Conservation (phyloP, 2,329 filamentous ascomycete species). For the Neonectria coccinea region DNA sequence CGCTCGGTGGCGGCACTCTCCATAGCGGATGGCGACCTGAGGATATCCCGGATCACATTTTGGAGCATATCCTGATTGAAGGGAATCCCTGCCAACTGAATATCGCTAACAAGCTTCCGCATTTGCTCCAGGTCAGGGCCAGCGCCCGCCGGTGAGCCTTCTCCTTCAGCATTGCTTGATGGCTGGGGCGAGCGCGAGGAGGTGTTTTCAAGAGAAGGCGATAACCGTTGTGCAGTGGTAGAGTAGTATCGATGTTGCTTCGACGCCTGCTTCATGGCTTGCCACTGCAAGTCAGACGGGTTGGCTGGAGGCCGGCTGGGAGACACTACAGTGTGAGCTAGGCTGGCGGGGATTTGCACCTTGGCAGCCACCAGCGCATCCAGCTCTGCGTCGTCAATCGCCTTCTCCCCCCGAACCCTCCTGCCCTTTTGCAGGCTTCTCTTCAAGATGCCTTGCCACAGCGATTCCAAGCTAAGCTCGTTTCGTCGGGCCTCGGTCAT, state of each 20-base stretch:
- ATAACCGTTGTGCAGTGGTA: constrained; percentile 45
- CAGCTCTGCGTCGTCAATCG: constrained; percentile 43
- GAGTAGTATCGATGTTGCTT: constrained; percentile 52
- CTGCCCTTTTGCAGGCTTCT: constrained; percentile 49
- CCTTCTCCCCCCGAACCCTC: constrained; percentile 46
- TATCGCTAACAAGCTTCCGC: constrained; percentile 51
- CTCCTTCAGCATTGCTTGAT: not conserved
- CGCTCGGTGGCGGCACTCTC: constrained; percentile 46
- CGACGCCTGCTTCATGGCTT: constrained; percentile 50
- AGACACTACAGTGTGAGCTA: not conserved
- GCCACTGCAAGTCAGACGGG: constrained; percentile 50
- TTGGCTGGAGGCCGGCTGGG: not conserved
- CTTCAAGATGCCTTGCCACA: constrained; percentile 61
- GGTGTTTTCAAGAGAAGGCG: constrained; percentile 10
- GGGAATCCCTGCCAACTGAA: constrained; percentile 53
- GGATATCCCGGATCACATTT: constrained; percentile 54
- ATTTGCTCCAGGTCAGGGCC: constrained; percentile 37
- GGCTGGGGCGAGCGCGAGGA: not conserved
- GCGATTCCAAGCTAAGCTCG: constrained; percentile 64
- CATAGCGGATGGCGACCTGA: constrained; percentile 41
- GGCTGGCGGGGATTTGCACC: constrained; percentile 48
- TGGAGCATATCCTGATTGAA: constrained; percentile 52
- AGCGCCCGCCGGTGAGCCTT: not conserved
- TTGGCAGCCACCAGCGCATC: constrained; percentile 48
- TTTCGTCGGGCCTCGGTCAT: constrained; percentile 65